These are phyloP conservation scores for Panus rudis DNA, from an alignment of 768 basidiomycete genomes.

Conservation along the genomic window DNA sequence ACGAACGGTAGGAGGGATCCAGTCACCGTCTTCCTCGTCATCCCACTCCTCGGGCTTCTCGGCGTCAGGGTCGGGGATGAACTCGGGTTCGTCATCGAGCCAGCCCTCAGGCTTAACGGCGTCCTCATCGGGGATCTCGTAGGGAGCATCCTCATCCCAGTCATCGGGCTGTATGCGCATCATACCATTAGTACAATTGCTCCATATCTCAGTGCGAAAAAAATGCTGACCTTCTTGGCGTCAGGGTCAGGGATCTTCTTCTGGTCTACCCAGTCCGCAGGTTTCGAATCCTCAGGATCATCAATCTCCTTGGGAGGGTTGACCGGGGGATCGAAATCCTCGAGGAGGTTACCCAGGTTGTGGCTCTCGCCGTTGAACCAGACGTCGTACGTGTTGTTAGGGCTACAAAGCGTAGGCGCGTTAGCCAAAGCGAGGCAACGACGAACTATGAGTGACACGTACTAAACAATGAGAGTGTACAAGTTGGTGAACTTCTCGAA, in stretches of 20 bases:
- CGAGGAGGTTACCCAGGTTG: slow-evolving; percentile 77
- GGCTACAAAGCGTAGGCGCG: slow-evolving; percentile 37
- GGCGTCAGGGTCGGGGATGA: slow-evolving; percentile 84
- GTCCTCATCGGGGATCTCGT: slow-evolving; percentile 82
- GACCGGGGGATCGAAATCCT: slow-evolving; percentile 89
- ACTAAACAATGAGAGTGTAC: slow-evolving; percentile 93
- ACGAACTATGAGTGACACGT: slow-evolving; percentile 25
- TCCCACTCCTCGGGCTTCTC: slow-evolving; percentile 99
- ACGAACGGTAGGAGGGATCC: slow-evolving; percentile 82
- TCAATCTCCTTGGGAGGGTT: slow-evolving; percentile 93
- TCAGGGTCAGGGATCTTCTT: slow-evolving; percentile 81
- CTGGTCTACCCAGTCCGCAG: slow-evolving; percentile 86
- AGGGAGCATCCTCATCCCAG: slow-evolving; percentile 97
- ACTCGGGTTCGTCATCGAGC: slow-evolving; percentile 82
- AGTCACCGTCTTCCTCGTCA: slow-evolving; percentile 98
- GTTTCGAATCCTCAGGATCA: slow-evolving; percentile 88
- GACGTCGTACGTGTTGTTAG: slow-evolving; percentile 92
- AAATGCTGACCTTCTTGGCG: slow-evolving; percentile 60
- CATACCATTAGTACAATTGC: background rate
- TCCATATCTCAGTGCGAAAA: background rate
- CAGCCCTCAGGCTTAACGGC: slow-evolving; percentile 91
- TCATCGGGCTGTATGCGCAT: slow-evolving; percentile 61
- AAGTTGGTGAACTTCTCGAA: slow-evolving; percentile 87
- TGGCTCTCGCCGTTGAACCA: slow-evolving; percentile 81
- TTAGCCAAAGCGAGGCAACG: slow-evolving; percentile 2